Conservation (phyloP, 345 rosid species). For the Salix udensis region DNA sequence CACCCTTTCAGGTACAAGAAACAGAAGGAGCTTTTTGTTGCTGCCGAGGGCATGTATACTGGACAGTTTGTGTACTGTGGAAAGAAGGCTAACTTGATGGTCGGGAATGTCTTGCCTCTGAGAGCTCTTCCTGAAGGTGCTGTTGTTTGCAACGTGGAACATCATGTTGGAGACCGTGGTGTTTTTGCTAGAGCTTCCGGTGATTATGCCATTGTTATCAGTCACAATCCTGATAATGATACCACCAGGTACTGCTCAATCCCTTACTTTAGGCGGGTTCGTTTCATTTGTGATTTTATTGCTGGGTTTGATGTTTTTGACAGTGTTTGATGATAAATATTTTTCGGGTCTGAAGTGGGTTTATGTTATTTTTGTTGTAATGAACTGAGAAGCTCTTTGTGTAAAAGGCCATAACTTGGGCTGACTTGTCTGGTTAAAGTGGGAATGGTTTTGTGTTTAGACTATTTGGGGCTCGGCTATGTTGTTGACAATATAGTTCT, state of each 20-base stretch:
- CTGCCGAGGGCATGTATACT: constrained; percentile 57
- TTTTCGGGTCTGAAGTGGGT: background rate
- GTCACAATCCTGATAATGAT: constrained; percentile 66
- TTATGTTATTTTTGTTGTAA: background rate
- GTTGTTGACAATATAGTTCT: no score
- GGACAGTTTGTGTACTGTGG: constrained; percentile 61
- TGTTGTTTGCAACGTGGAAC: constrained; percentile 69
- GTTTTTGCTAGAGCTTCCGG: constrained; percentile 54
- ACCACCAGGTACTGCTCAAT: constrained; percentile 41
- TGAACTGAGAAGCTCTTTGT: background rate
- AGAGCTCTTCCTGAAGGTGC: constrained; percentile 70
- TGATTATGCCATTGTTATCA: constrained; percentile 60
- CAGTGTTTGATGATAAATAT: background rate
- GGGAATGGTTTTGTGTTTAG: background rate
- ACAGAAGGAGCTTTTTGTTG: constrained; percentile 74
- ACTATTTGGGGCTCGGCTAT: background rate
- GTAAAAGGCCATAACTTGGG: background rate
- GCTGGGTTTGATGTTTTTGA: background rate
- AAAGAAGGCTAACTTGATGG: constrained; percentile 47
- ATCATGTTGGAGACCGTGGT: constrained; percentile 71
- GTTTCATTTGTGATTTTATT: background rate
- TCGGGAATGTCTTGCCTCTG: constrained; percentile 53
- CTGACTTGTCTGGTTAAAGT: background rate
- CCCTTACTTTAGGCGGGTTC: background rate
- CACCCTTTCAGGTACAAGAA: constrained; percentile 66